A percentile compares a stretch with the other conserved stretches of the same genome.
Conservation (phyloP, 2,329 filamentous ascomycete species). For the Pseudocercospora eumusae region DNA sequence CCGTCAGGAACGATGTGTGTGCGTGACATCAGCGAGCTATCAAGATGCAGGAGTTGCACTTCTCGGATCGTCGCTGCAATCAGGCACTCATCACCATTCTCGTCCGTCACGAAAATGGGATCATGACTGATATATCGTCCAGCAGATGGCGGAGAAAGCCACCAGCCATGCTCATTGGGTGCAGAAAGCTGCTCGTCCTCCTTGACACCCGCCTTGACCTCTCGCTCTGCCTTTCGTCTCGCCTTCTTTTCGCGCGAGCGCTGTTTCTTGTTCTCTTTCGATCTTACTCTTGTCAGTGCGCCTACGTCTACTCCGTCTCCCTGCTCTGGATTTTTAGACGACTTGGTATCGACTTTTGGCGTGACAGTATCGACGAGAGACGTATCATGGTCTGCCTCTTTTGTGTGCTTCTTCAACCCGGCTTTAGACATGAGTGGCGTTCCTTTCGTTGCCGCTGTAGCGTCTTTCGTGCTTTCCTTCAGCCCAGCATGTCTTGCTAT, state of each 20-base stretch:
- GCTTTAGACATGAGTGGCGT: neutral
- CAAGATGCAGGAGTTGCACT: constrained; percentile 59
- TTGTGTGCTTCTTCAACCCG: constrained; percentile 21
- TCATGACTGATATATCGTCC: constrained; percentile 59
- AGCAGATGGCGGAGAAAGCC: constrained; percentile 52
- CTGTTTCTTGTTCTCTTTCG: constrained; percentile 25
- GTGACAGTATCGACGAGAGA: constrained; percentile 10
- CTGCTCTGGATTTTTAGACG: constrained; percentile 9
- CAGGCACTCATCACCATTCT: constrained; percentile 32
- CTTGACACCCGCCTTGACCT: constrained; percentile 19
- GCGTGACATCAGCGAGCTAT: constrained; percentile 77
- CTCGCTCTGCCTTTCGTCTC: constrained; percentile 23
- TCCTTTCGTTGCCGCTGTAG: neutral
- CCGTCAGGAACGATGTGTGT: constrained; percentile 62
- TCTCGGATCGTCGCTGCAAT: constrained; percentile 37
- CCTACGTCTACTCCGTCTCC: neutral
- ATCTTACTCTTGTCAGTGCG: constrained; percentile 2
- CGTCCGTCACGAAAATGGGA: constrained; percentile 58
- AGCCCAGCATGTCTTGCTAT: constrained; percentile 9
- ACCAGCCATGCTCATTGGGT: constrained; percentile 43
- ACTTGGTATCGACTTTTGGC: neutral
- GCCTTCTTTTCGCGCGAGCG: constrained; percentile 29
- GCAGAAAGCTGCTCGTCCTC: constrained; percentile 21
- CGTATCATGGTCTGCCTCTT: constrained; percentile 12
- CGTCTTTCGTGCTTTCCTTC: neutral